Evolutionary conservation across 495 filamentous ascomycete species (phyloP), one percentile per base, ranked within the genome.

Genomic region (Talaromyces trachyspermus): DNA sequence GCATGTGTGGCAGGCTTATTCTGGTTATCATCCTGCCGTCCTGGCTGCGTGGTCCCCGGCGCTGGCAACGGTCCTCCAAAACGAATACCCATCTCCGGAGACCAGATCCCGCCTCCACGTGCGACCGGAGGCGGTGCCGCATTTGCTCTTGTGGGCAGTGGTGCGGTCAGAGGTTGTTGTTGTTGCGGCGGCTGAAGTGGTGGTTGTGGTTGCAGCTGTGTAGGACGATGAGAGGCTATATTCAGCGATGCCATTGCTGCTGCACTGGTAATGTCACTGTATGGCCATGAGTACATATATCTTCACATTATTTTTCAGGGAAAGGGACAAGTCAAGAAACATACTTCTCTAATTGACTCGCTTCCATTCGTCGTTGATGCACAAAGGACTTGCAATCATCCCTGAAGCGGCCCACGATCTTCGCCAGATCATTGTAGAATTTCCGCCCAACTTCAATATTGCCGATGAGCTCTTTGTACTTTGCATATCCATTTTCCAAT

Each of bases 341-440:
- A 52, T 67, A 85, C 78, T 74, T 70, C 60, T 95, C 91, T 14
- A 95, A 60, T 46, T 80, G 77, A 23, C 80, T 78, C 0, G 88
- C 90, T 51, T 98, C 91, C 54, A 81, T 77, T 35, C 89, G 77
- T 47, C 92, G 72, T 55, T 85, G 77, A 20, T 89, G 84, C 6
- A 84, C 85, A 66, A 92, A 96, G 7, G 72, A 77, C 54, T 83
- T 83, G 26, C 76, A 81, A 27, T 86, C 86, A 50, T 94, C 89
- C 17, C 86, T 74, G 52, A 88, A 88, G 19, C 83, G 73, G 8
- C 72, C 79, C 1, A 95, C 81, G 35, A 95, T 89, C 62, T 84
- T 86, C 32, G 81, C 85, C 2, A 98, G 76, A 56, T 96, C 90
- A 58, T 98, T 97, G 68, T 97, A 98, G 61, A 98, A 98, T 55